phyloP scores from a whole-genome alignment of 2,329 filamentous ascomycete species.

The Penicillium vulpinum region DNA sequence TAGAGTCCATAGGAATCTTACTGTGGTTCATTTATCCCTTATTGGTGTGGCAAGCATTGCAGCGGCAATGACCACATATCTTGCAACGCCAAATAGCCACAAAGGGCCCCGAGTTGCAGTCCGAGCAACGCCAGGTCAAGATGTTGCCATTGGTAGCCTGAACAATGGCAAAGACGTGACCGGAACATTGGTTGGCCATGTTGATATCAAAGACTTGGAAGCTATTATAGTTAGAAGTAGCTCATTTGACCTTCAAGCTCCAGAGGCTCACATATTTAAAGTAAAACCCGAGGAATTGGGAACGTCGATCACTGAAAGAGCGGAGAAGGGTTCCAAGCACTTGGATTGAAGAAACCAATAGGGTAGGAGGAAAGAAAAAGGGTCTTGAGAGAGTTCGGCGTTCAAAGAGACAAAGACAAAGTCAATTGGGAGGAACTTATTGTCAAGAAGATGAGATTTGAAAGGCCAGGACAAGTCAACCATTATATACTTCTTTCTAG shows the following conservation, averaged over 20 bases:
- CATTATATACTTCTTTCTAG: conserved; percentile 2
- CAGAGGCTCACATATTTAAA: conserved; percentile 21
- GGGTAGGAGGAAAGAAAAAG: neutral
- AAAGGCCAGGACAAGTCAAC: neutral
- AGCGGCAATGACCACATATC: conserved; percentile 44
- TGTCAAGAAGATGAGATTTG: neutral
- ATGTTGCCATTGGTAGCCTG: conserved; percentile 46
- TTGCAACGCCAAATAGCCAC: conserved; percentile 47
- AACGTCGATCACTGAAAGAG: conserved; percentile 22
- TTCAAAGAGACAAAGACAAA: no score
- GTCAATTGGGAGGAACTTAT: neutral
- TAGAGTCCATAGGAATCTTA: neutral
- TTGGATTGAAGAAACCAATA: neutral
- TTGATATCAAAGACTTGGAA: neutral
- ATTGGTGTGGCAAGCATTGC: conserved; percentile 41
- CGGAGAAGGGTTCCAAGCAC: conserved; percentile 14
- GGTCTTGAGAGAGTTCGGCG: neutral
- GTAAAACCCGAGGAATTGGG: conserved; percentile 21
- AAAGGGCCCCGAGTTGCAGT: conserved; percentile 45
- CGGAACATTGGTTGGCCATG: conserved; percentile 44
- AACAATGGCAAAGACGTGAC: conserved; percentile 41
- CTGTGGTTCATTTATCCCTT: conserved; percentile 28
- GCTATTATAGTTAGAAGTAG: neutral
- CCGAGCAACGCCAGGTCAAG: conserved; percentile 45
- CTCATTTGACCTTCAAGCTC: conserved; percentile 1